Conservation (phyloP, 2,329 filamentous ascomycete species). For the Pseudopithomyces chartarum region DNA sequence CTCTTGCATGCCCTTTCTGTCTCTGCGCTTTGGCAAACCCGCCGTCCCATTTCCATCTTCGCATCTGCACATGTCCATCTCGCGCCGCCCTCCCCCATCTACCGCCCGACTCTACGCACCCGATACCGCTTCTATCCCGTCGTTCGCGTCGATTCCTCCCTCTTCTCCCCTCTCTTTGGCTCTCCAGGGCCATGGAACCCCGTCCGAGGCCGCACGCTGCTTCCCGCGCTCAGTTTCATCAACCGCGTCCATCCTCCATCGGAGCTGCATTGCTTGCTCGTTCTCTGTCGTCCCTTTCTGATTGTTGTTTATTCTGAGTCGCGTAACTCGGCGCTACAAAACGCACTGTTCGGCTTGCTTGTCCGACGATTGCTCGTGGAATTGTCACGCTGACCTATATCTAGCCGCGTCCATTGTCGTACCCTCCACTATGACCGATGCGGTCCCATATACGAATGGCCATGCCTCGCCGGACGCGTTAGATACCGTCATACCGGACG, state of each 20-base stretch:
- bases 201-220: conserved; percentile 14
- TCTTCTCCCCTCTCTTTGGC: conserved; percentile 14
- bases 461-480: conserved; percentile 62
- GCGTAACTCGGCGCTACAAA: conserved; percentile 47
- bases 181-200: background rate
- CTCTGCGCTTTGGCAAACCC: conserved; percentile 19
- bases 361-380: conserved; percentile 36
- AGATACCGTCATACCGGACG: conserved; percentile 50
- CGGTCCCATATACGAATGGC: conserved; percentile 70
- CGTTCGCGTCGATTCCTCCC: conserved; percentile 18
- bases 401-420: conserved; percentile 67
- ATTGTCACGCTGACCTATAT: conserved; percentile 50
- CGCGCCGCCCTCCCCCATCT: conserved; percentile 27
- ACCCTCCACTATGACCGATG: conserved; percentile 64
- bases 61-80: conserved; percentile 28
- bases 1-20: conserved; percentile 38
- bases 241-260: conserved; percentile 44
- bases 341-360: conserved; percentile 41
- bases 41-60: conserved; percentile 31
- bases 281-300: conserved; percentile 28
- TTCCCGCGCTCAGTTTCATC: conserved; percentile 39
- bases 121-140: conserved; percentile 17
- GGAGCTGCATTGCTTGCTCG: conserved; percentile 40
- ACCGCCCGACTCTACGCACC: conserved; percentile 20
- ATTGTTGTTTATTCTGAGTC: conserved; percentile 48